phyloP scores from a whole-genome alignment of 2,329 filamentous ascomycete species.

The Elsinoe fawcettii region DNA sequence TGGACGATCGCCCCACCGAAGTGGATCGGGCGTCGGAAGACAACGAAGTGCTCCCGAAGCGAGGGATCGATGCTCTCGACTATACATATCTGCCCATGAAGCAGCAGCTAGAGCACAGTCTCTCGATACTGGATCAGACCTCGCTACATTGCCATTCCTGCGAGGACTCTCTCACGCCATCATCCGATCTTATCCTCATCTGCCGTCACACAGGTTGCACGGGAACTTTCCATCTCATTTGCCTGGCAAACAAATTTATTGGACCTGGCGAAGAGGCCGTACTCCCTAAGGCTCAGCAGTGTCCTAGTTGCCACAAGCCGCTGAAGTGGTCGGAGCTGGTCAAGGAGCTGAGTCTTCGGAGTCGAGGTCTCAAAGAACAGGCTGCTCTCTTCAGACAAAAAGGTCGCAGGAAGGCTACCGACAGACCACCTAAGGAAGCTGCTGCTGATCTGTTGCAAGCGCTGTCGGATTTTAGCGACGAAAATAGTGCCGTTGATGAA shows the following conservation, averaged over 20 bases:
- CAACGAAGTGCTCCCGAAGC: background rate
- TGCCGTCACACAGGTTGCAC: constrained; percentile 45
- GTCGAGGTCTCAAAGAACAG: constrained; percentile 62
- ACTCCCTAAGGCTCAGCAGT: constrained; percentile 61
- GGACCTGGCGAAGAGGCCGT: constrained; percentile 39
- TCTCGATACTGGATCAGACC: constrained; percentile 34
- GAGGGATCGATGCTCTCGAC: constrained; percentile 41
- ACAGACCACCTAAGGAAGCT: background rate
- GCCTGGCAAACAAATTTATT: constrained; percentile 47
- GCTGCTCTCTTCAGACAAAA: constrained; percentile 57
- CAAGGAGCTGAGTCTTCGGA: constrained; percentile 69
- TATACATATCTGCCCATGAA: constrained; percentile 46
- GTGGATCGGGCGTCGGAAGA: background rate
- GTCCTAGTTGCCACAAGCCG: constrained; percentile 58
- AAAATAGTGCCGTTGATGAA: background rate
- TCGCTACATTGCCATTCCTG: constrained; percentile 45
- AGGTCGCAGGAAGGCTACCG: constrained; percentile 23
- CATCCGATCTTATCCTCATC: constrained; percentile 40
- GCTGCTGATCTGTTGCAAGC: constrained; percentile 10
- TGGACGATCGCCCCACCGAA: background rate
- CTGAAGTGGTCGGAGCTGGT: constrained; percentile 71
- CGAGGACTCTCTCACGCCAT: constrained; percentile 30
- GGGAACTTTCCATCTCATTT: constrained; percentile 47
- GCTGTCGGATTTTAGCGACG: constrained; percentile 2
- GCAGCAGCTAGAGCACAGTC: constrained; percentile 46